Evolutionary conservation across 768 basidiomycete genomes (phyloP).

Genomic region (Asterophora parasitica): DNA sequence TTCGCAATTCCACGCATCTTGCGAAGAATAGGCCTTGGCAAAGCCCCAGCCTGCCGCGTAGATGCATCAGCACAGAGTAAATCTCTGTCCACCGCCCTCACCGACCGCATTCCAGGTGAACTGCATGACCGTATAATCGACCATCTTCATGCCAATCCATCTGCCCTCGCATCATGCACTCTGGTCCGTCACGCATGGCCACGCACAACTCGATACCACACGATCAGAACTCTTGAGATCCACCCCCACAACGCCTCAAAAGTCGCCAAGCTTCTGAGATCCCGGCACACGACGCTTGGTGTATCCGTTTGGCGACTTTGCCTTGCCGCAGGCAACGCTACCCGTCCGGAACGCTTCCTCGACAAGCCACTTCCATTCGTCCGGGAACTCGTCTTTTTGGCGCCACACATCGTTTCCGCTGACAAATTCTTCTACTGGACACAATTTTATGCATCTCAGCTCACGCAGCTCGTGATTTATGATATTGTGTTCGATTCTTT

Average conservation of each 20-base stretch:
- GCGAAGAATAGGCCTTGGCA: no score
- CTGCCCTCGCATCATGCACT: conserved; percentile 4
- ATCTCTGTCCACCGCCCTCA: background rate
- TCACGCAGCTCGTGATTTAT: conserved; percentile 8
- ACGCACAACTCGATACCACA: conserved; percentile 8
- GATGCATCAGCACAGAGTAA: background rate
- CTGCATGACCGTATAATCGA: conserved; percentile 8
- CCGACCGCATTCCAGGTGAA: conserved; percentile 1
- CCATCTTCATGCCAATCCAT: conserved; percentile 3
- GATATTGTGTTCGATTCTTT: background rate
- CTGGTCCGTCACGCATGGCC: conserved; percentile 10
- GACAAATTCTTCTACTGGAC: conserved; percentile 1
- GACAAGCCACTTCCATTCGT: background rate
- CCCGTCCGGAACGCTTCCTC: background rate
- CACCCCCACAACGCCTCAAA: background rate
- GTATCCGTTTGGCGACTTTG: background rate
- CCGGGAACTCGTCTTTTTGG: conserved; percentile 1
- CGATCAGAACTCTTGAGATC: conserved; percentile 5
- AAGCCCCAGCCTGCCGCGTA: no score
- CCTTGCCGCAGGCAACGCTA: background rate
- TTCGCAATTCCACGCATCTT: no score
- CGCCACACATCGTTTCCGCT: background rate
- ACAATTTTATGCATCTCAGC: conserved; percentile 1
- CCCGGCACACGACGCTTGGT: conserved; percentile 2
- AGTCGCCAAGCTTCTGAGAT: background rate